phyloP scores from a whole-genome alignment of 2,329 filamentous ascomycete species.

The Cladorrhinum sp. region DNA sequence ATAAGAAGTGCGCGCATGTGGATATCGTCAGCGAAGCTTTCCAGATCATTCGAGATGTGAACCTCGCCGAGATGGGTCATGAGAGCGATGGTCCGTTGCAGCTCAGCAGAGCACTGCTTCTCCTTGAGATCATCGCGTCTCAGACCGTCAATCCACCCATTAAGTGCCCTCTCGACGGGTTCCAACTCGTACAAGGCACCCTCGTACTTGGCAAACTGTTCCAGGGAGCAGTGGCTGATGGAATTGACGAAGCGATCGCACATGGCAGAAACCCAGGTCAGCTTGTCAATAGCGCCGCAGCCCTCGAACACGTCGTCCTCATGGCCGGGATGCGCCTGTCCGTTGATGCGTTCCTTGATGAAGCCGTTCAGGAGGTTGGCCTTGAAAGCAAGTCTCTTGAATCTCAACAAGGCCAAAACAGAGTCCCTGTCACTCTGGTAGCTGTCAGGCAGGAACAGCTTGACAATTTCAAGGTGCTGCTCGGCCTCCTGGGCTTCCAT shows the following conservation, averaged over 20 bases:
- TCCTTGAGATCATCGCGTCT: constrained; percentile 83
- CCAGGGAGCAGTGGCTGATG: constrained; percentile 72
- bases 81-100: constrained; percentile 80
- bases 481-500: constrained; percentile 85
- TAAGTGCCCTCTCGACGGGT: constrained; percentile 84
- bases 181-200: constrained; percentile 83
- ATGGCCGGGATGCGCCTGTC: constrained; percentile 62
- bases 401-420: constrained; percentile 81
- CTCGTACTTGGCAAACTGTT: constrained; percentile 75
- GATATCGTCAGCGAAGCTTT: constrained; percentile 73
- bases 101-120: constrained; percentile 73
- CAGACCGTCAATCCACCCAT: constrained; percentile 81
- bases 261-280: constrained; percentile 79
- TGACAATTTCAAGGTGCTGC: constrained; percentile 84
- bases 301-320: constrained; percentile 77
- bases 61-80: constrained; percentile 84
- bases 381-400: constrained; percentile 87
- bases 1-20: constrained; percentile 74
- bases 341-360: constrained; percentile 72
- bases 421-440: constrained; percentile 80
- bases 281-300: constrained; percentile 79
- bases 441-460: constrained; percentile 81
- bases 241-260: constrained; percentile 80
- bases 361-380: constrained; percentile 73
- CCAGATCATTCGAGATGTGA: constrained; percentile 66